phyloP scores from a whole-genome alignment of 2,329 filamentous ascomycete species.

The Rugonectria rugulosa region DNA sequence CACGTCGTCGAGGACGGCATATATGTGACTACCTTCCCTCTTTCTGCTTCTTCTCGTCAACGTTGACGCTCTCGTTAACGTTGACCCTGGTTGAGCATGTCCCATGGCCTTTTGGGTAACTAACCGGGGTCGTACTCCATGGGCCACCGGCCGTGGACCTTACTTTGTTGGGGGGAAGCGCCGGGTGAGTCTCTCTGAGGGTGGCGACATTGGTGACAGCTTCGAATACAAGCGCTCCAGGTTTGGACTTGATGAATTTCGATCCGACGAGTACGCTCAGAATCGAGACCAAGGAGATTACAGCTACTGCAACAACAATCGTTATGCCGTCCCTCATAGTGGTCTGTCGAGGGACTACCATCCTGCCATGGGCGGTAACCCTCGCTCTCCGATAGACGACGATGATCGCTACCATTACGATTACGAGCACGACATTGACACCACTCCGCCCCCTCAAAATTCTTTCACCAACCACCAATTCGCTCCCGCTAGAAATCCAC shows the following conservation, averaged over 20 bases:
- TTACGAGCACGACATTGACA: slow-evolving; percentile 23
- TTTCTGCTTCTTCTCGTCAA: slow-evolving; percentile 7
- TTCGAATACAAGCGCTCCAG: slow-evolving; percentile 35
- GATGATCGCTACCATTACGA: slow-evolving; percentile 25
- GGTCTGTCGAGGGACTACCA: not conserved
- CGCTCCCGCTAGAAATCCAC: slow-evolving; percentile 42
- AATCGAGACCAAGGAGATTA: slow-evolving; percentile 3
- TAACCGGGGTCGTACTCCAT: slow-evolving; percentile 42
- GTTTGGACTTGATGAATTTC: slow-evolving; percentile 16
- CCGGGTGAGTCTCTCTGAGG: slow-evolving; percentile 46
- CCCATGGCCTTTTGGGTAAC: slow-evolving; percentile 52
- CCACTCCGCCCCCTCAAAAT: slow-evolving; percentile 17
- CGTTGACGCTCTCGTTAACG: slow-evolving; percentile 25
- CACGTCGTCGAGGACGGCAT: slow-evolving; percentile 7
- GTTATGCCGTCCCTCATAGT: not conserved
- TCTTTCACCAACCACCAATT: slow-evolving; percentile 32
- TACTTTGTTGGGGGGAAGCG: slow-evolving; percentile 50
- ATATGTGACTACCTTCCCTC: slow-evolving; percentile 11
- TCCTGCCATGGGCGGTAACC: slow-evolving; percentile 1
- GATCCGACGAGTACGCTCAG: not conserved
- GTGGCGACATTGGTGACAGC: slow-evolving; percentile 39
- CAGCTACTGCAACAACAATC: slow-evolving; percentile 19
- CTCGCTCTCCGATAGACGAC: slow-evolving; percentile 8
- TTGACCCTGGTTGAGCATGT: slow-evolving; percentile 42
- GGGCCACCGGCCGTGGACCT: slow-evolving; percentile 34